These are phyloP conservation scores for Hyphodiscus hymeniophilus DNA, from an alignment of 495 filamentous ascomycete species.

Conservation along the genomic window DNA sequence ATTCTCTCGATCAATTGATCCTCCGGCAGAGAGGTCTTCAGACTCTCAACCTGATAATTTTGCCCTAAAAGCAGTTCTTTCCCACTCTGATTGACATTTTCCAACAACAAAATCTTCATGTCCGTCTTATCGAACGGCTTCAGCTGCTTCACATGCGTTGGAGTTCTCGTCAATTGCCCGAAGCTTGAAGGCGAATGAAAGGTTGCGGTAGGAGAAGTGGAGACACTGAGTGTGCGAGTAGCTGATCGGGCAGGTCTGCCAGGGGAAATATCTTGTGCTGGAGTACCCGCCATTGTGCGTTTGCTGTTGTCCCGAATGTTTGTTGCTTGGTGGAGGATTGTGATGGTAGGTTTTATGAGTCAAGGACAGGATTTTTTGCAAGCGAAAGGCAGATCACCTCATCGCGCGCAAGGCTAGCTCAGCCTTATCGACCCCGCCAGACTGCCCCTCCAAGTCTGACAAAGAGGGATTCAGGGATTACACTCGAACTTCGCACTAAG, in stretches of 20 bases:
- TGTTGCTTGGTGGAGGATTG: too few relatives aligned
- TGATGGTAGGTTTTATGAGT: too few relatives aligned
- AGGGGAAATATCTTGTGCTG: slow-evolving; percentile 29
- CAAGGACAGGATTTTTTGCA: too few relatives aligned
- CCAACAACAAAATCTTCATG: slow-evolving; percentile 90
- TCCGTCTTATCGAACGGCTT: slow-evolving; percentile 95
- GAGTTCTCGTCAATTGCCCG: slow-evolving; percentile 21
- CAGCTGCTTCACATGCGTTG: slow-evolving; percentile 56
- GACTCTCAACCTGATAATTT: slow-evolving; percentile 91
- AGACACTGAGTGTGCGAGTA: slow-evolving; percentile 46
- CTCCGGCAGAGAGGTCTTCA: slow-evolving; percentile 84
- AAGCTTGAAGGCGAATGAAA: slow-evolving; percentile 57
- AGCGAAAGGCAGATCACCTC: too few relatives aligned
- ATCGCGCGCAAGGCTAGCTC: background rate
- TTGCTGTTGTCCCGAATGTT: background rate
- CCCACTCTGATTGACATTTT: slow-evolving; percentile 92
- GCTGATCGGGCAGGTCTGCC: slow-evolving; percentile 28
- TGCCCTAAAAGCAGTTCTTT: slow-evolving; percentile 70
- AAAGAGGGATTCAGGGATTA: too few relatives aligned
- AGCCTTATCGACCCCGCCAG: too few relatives aligned
- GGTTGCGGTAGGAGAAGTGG: slow-evolving; percentile 54
- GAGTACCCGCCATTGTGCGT: slow-evolving; percentile 26
- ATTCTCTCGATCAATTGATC: slow-evolving; percentile 96
- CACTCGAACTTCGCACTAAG: too few relatives aligned
- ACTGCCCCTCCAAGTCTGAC: too few relatives aligned